Conservation (phyloP, 2,329 filamentous ascomycete genomes). For the Pestalotiopsis fici region DNA sequence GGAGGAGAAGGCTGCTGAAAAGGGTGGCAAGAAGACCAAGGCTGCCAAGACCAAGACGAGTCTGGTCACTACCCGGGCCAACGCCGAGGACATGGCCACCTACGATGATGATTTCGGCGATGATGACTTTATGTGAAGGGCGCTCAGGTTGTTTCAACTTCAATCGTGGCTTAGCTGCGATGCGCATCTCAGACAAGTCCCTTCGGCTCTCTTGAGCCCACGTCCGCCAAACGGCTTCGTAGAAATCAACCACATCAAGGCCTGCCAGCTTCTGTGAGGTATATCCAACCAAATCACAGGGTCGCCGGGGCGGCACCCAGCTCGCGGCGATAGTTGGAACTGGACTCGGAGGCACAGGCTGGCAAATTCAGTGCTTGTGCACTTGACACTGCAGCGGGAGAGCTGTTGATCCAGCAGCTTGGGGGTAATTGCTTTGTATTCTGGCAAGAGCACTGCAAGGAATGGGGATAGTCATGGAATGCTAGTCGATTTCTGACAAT, state of each 20-base stretch:
- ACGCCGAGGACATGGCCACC: constrained; percentile 68
- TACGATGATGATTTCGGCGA: constrained; percentile 90
- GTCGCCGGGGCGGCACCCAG: neutral
- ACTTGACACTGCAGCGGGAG: neutral
- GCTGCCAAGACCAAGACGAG: constrained; percentile 88
- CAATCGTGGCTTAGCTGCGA: constrained; percentile 13
- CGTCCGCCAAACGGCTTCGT: neutral
- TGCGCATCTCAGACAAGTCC: neutral
- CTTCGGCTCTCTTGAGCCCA: constrained; percentile 3
- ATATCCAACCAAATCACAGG: neutral
- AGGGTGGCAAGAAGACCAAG: constrained; percentile 95
- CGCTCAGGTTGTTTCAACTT: constrained; percentile 13
- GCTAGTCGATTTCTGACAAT: neutral
- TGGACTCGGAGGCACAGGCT: neutral
- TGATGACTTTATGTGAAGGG: constrained; percentile 72
- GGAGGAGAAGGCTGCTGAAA: constrained; percentile 93
- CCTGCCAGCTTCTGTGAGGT: neutral
- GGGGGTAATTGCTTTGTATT: neutral
- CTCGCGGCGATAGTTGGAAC: neutral
- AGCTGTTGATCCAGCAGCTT: neutral
- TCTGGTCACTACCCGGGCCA: constrained; percentile 66
- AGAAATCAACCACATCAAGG: constrained; percentile 3
- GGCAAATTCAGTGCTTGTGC: neutral
- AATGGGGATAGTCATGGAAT: neutral
- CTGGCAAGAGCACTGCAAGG: neutral